Evolutionary conservation across 2,329 filamentous ascomycete genomes (phyloP).

Genomic region (Cladorrhinum sp.): DNA sequence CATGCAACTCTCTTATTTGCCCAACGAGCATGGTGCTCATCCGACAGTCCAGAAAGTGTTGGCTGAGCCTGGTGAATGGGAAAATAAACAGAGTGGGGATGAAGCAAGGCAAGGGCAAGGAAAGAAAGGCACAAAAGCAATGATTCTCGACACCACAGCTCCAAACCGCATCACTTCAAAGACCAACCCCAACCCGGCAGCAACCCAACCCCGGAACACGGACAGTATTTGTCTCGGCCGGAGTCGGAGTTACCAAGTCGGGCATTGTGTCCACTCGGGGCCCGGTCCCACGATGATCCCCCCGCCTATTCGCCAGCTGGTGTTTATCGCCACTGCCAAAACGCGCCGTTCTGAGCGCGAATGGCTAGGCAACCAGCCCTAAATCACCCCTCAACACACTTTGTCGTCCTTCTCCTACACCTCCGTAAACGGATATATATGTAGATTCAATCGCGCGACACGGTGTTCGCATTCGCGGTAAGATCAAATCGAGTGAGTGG

Average conservation of each 20-base stretch:
- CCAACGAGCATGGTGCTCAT: not conserved
- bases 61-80: not conserved
- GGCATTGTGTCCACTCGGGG: slow-evolving; percentile 5
- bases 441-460: not conserved
- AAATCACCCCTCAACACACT: not conserved
- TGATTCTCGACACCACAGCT: not conserved
- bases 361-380: not conserved
- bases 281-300: not conserved
- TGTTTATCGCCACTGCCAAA: not conserved
- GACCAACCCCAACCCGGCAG: not conserved
- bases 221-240: slow-evolving; percentile 20
- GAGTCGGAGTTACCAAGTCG: slow-evolving; percentile 4
- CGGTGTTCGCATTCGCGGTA: not conserved
- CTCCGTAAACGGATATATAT: slow-evolving; percentile 1
- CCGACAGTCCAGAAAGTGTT: not conserved
- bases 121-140: not conserved
- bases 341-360: not conserved
- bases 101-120: not conserved
- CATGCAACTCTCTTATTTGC: not conserved
- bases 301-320: not conserved
- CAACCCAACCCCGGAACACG: not conserved
- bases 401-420: not conserved
- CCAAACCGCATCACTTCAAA: not conserved
- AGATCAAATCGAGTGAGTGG: not conserved
- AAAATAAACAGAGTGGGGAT: not conserved